Conservation (phyloP, 2,329 filamentous ascomycete species). For the Fusarium begoniae region DNA sequence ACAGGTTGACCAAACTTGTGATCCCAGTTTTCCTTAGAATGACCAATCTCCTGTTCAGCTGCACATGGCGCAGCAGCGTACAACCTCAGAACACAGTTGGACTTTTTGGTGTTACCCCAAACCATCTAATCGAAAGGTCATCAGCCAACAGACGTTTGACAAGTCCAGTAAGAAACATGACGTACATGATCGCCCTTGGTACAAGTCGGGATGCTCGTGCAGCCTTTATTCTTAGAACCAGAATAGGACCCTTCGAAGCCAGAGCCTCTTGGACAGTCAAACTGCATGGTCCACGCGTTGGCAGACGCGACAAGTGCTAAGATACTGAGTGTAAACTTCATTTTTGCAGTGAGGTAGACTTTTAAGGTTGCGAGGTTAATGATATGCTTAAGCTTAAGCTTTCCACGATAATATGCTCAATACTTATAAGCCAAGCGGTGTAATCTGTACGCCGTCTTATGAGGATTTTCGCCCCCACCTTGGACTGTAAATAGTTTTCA, state of each 20-base stretch:
- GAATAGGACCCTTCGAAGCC: not conserved
- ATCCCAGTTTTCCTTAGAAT: not conserved
- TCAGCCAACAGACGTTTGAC: rapidly evolving
- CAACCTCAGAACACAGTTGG: not conserved
- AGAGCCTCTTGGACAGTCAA: not conserved
- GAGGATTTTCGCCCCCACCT: not conserved
- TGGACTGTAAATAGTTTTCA: not conserved
- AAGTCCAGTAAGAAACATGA: too few relatives aligned
- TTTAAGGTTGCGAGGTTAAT: not conserved
- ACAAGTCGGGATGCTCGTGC: not conserved
- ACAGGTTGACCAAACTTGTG: not conserved
- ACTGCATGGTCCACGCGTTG: not conserved
- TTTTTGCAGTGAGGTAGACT: not conserved
- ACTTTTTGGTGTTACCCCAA: not conserved
- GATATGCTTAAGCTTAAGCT: not conserved
- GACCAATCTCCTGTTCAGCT: not conserved
- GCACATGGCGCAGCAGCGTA: not conserved
- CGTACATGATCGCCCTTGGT: too few relatives aligned
- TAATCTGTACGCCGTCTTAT: not conserved
- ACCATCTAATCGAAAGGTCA: not conserved
- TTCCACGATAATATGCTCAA: too few relatives aligned
- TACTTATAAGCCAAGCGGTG: not conserved
- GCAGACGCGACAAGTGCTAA: not conserved
- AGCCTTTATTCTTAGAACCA: not conserved
- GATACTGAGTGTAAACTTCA: not conserved